Conservation (phyloP, 1,284 basidiomycete genomes). For the Prillingera fragicola region DNA sequence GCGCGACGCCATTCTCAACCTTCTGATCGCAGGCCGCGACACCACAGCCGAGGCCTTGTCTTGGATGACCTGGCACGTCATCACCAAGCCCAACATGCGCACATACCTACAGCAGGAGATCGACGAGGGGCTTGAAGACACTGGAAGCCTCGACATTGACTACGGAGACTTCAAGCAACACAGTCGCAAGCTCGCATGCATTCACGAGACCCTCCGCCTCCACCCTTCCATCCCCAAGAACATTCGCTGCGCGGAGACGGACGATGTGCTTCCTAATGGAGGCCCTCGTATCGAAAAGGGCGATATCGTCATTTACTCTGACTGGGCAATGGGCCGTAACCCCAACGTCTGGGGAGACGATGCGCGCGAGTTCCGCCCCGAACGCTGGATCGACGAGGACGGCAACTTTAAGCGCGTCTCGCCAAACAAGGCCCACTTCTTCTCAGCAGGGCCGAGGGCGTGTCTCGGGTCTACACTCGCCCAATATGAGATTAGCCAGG, state of each 20-base stretch:
- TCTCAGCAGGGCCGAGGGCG: not conserved
- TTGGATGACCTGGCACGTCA: not conserved
- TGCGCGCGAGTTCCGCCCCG: not conserved
- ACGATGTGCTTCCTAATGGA: not conserved
- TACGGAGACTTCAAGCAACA: not conserved
- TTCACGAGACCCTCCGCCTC: not conserved
- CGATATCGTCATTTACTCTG: slow-evolving; percentile 1
- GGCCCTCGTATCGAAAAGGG: slow-evolving; percentile 1
- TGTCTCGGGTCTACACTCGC: slow-evolving; percentile 1
- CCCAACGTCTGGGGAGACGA: not conserved
- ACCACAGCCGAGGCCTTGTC: not conserved
- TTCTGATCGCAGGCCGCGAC: not conserved
- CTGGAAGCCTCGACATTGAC: not conserved
- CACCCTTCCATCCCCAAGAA: slow-evolving; percentile 1
- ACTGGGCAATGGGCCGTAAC: slow-evolving; percentile 3
- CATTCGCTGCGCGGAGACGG: not conserved
- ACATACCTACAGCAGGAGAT: not conserved
- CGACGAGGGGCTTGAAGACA: not conserved
- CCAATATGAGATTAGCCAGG: slow-evolving; percentile 1
- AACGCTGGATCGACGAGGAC: slow-evolving; percentile 2
- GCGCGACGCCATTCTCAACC: not conserved
- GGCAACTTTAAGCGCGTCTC: not conserved
- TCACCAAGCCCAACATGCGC: not conserved
- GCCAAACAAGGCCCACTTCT: slow-evolving; percentile 1
- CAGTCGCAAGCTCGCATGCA: not conserved